These are phyloP conservation scores for Penicillium argentinense DNA, from an alignment of 495 filamentous ascomycete genomes.

Conservation along the genomic window DNA sequence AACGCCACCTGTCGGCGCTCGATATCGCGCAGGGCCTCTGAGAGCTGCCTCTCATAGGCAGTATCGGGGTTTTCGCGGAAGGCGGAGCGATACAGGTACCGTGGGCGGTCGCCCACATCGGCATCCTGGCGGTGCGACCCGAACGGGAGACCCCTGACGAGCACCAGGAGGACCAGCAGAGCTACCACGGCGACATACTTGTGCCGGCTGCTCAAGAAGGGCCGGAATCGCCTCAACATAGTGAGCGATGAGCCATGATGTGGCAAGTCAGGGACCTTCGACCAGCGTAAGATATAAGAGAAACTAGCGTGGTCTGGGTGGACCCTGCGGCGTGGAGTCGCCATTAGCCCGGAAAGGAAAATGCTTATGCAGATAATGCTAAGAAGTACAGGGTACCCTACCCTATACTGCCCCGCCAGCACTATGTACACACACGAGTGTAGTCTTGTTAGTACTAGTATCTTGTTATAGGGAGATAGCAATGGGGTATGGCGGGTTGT, in stretches of 20 bases:
- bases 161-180: slow-evolving; percentile 5
- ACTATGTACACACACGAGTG: no score
- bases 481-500: no score
- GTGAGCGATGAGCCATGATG: slow-evolving; percentile 6
- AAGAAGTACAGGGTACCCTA: no score
- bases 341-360: no score
- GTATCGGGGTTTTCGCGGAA: slow-evolving; percentile 32
- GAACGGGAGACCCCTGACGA: slow-evolving; percentile 8
- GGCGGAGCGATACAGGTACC: slow-evolving; percentile 30
- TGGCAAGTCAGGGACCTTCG: background rate
- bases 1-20: slow-evolving; percentile 17
- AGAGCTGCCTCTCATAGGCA: slow-evolving; percentile 29
- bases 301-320: no score
- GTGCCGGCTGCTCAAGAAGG: slow-evolving; percentile 1
- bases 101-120: slow-evolving; percentile 20
- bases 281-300: no score
- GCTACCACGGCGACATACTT: slow-evolving; percentile 9
- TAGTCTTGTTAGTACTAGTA: no score
- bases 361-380: no score
- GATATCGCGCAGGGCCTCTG: slow-evolving; percentile 24
- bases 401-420: no score
- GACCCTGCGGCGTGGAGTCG: no score
- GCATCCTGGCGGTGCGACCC: slow-evolving; percentile 2
- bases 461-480: no score
- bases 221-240: slow-evolving; percentile 13